A percentile compares a stretch with the other conserved stretches of the same genome.
These are phyloP conservation scores for Lipomyces starkeyi DNA, from an alignment of 805 yeast genomes.

Conservation along the genomic window DNA sequence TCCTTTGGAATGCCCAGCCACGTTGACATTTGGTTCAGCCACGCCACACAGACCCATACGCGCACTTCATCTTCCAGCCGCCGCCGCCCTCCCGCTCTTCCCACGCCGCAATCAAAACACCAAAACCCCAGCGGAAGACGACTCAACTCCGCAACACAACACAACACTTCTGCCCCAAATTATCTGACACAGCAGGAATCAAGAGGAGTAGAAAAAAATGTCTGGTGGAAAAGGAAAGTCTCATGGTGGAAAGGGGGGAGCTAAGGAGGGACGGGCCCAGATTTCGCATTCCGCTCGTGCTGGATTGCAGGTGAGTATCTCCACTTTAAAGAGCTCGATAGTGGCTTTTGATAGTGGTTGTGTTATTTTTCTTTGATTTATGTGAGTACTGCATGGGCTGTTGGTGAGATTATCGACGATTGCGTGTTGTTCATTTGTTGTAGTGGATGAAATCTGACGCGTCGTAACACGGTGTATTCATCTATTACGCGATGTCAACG, in stretches of 20 bases:
- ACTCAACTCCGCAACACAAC: neutral
- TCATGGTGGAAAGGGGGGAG: constrained; percentile 82
- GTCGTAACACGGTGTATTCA: neutral
- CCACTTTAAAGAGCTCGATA: neutral
- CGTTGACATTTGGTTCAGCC: neutral
- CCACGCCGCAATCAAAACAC: neutral
- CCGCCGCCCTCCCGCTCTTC: neutral
- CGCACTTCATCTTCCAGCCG: neutral
- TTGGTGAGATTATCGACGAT: neutral
- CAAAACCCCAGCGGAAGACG: neutral
- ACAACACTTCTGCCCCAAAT: neutral
- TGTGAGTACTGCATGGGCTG: neutral
- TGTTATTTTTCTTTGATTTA: neutral
- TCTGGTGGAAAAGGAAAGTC: constrained; percentile 84
- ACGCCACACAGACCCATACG: neutral
- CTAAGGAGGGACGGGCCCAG: constrained; percentile 74
- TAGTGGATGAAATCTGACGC: neutral
- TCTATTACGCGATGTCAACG: neutral
- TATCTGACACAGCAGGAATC: neutral
- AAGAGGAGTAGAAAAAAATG: constrained; percentile 52
- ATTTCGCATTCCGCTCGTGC: constrained; percentile 90
- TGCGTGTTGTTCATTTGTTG: neutral
- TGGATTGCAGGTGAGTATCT: constrained; percentile 57
- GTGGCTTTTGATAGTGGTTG: neutral
- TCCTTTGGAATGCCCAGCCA: neutral